Percentiles rank a stretch among this genome's conserved stretches.
Conservation (phyloP, 75 land plant genomes). For the Cryptomeria japonica region DNA sequence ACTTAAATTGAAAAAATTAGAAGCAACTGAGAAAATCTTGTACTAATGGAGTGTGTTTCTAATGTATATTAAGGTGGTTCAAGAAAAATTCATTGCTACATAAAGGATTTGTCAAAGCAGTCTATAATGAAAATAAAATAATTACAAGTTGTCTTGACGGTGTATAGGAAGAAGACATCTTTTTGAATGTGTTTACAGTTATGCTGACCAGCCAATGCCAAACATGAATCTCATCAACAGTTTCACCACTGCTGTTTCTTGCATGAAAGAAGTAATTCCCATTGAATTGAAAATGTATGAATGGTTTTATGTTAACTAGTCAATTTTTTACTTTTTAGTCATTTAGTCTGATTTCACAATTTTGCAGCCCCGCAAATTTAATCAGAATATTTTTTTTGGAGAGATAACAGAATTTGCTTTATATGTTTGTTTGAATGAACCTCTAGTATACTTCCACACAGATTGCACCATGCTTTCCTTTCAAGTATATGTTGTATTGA, state of each 20-base stretch:
- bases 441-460: neutral
- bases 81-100: neutral
- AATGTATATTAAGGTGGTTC: neutral
- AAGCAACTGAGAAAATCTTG: neutral
- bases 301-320: neutral
- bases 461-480: neutral
- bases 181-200: neutral
- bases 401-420: neutral
- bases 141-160: neutral
- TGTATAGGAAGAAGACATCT: neutral
- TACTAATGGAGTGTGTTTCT: neutral
- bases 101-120: neutral
- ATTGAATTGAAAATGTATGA: neutral
- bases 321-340: neutral
- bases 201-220: neutral
- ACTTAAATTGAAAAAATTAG: neutral
- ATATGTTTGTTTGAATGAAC: neutral
- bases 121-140: neutral
- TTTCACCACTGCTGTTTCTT: neutral
- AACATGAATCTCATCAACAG: neutral
- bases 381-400: neutral
- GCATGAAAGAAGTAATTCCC: neutral
- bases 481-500: neutral
- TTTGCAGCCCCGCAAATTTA: no score
- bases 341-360: neutral